A percentile compares a stretch with the other conserved stretches of the same genome.
Conservation (phyloP, 345 rosid genomes). For the Hypericum androsaemum region DNA sequence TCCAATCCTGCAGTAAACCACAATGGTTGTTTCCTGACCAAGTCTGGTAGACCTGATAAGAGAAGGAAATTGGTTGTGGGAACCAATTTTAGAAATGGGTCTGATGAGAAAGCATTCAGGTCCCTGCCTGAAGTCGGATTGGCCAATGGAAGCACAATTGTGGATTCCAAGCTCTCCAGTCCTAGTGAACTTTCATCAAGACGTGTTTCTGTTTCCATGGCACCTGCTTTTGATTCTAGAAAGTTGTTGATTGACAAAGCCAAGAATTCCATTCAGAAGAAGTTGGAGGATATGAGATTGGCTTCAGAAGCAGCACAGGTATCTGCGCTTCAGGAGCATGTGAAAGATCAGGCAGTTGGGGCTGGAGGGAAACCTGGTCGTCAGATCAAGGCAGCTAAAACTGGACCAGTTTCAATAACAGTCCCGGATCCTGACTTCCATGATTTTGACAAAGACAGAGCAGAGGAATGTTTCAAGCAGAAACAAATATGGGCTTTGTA, state of each 20-base stretch:
- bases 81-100: conserved; percentile 39
- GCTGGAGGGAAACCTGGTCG: conserved; percentile 22
- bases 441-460: conserved; percentile 82
- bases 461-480: conserved; percentile 84
- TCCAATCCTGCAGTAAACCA: conserved; percentile 21
- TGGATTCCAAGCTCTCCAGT: conserved; percentile 34
- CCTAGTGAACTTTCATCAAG: conserved; percentile 36
- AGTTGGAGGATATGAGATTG: conserved; percentile 48
- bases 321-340: conserved; percentile 24
- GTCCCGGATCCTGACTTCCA: conserved; percentile 97
- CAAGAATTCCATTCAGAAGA: conserved; percentile 49
- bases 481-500: conserved; percentile 96
- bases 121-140: conserved; percentile 32
- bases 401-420: conserved; percentile 45
- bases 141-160: conserved; percentile 24
- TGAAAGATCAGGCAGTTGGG: conserved; percentile 24
- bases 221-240: conserved; percentile 71
- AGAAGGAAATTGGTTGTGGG: conserved; percentile 55
- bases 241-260: conserved; percentile 77
- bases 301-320: conserved; percentile 39
- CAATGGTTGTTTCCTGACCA: conserved; percentile 23
- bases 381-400: conserved; percentile 30
- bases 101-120: conserved; percentile 39
- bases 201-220: conserved; percentile 31
- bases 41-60: conserved; percentile 55